Evolutionary conservation across 2,329 filamentous ascomycete species (phyloP).

Genomic region (Penicillium sp.): DNA sequence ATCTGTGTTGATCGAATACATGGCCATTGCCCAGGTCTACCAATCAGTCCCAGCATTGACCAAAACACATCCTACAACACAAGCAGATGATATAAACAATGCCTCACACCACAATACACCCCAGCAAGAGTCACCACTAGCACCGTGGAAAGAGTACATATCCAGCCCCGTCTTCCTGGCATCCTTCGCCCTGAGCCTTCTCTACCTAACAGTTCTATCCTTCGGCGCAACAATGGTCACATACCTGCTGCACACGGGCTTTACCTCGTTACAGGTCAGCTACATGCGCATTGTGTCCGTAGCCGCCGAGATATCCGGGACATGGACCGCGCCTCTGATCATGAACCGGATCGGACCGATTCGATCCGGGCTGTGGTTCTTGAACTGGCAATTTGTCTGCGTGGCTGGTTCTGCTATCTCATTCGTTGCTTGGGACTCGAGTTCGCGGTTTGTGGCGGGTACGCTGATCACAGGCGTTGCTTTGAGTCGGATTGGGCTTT

Average conservation of each 20-base stretch:
- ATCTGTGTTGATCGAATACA: constrained; percentile 41
- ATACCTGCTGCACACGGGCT: constrained; percentile 52
- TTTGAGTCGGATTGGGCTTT: constrained; percentile 59
- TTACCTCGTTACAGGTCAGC: constrained; percentile 50
- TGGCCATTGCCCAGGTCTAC: constrained; percentile 37
- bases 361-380: constrained; percentile 68
- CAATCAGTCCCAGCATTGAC: constrained; percentile 15
- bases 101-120: not conserved
- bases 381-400: constrained; percentile 65
- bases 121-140: constrained; percentile 1
- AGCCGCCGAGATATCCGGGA: constrained; percentile 54
- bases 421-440: constrained; percentile 16
- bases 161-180: constrained; percentile 39
- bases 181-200: constrained; percentile 50
- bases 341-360: constrained; percentile 56
- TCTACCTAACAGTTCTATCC: constrained; percentile 56
- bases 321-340: constrained; percentile 51
- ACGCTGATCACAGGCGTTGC: constrained; percentile 53
- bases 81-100: not conserved
- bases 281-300: constrained; percentile 49
- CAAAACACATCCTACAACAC: constrained; percentile 25
- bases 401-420: constrained; percentile 49
- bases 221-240: constrained; percentile 57
- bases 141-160: constrained; percentile 30
- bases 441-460: constrained; percentile 42